Base-by-base conservation (phyloP, 1,284 basidiomycete species). In the Ceratobasidium sp. region DNA sequence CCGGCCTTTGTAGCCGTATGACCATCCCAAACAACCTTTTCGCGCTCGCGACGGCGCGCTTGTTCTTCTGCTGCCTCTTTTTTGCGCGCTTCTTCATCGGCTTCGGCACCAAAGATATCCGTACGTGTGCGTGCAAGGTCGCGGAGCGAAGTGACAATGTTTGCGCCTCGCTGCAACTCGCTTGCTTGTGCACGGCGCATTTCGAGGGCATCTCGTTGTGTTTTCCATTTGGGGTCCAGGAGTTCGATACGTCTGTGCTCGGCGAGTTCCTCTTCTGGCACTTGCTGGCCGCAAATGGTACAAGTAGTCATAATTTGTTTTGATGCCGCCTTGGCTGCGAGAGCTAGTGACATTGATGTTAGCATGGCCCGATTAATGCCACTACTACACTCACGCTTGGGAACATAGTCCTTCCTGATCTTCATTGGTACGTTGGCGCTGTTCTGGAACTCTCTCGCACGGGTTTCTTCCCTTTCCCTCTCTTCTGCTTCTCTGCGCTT, bases 161-260 rank as follows among this genome's bases (percentile, higher is more conserved):
- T 93, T 27, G 95, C 93, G 73, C 94, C 93, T 70, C 90, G 87
- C 76, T 93, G 89, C 31, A 96, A 83, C 77, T 96, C 91, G 47
- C 91, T 92, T 7, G 93, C 88, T 77, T 97, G 94, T 6, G 91
- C 91, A 75, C 93, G 92, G 77, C 95, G 91, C 55, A 89, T 85
- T 77, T 98, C 95, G 75, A 94, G 82, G 20, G 81, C 84, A 75
- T 94, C 90, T 74, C 95, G 92, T 77, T 96, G 93, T 71, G 94
- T 93, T 78, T 97, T 97, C 95, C 95, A 98, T 76, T 91, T 89
- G 45, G 97, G 97, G 80, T 99, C 96, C 75, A 99, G 86, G 57
- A 98, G 82, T 79, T 99, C 97, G 78, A 99, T 98, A 76, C 97
- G 92, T 85, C 98, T 96, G 79, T 99, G 97, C 77, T 99, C 96